phyloP scores from a whole-genome alignment of 345 rosid genomes.

The Pistacia vera region DNA sequence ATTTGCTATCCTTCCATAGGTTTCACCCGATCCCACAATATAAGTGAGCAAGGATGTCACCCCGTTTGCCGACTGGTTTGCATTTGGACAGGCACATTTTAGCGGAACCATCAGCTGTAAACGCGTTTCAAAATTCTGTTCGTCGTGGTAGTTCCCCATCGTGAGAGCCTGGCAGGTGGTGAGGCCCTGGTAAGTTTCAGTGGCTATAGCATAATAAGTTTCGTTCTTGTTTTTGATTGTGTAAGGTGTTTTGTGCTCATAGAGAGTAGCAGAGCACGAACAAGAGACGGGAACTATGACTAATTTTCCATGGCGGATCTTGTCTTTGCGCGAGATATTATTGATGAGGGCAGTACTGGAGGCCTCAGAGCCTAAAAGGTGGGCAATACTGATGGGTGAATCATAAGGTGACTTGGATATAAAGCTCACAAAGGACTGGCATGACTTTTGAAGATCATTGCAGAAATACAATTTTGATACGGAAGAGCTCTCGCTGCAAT shows the following conservation, averaged over 20 bases:
- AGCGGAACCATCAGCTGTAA: constrained; percentile 15
- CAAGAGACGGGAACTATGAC: constrained; percentile 31
- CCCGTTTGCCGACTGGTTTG: constrained; percentile 16
- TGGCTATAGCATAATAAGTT: constrained; percentile 17
- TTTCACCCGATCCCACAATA: constrained; percentile 20
- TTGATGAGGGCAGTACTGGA: constrained; percentile 20
- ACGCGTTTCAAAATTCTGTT: background rate
- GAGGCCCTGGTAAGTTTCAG: constrained; percentile 28
- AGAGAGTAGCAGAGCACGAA: constrained; percentile 25
- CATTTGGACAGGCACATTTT: constrained; percentile 36
- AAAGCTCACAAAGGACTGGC: constrained; percentile 35
- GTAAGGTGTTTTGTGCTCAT: constrained; percentile 19
- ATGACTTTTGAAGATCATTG: constrained; percentile 19
- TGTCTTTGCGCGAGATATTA: constrained; percentile 9
- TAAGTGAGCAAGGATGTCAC: constrained; percentile 24
- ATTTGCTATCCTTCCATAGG: background rate
- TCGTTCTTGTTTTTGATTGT: background rate
- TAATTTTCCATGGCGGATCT: background rate
- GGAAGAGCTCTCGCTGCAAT: background rate
- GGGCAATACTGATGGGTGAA: constrained; percentile 25
- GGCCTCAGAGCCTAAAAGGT: constrained; percentile 31
- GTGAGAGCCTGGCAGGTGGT: too few relatives aligned
- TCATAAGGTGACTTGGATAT: constrained; percentile 3
- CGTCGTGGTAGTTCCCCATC: background rate
- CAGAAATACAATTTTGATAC: constrained; percentile 29